phyloP scores from a whole-genome alignment of 768 basidiomycete genomes.

The Daedalea quercina region DNA sequence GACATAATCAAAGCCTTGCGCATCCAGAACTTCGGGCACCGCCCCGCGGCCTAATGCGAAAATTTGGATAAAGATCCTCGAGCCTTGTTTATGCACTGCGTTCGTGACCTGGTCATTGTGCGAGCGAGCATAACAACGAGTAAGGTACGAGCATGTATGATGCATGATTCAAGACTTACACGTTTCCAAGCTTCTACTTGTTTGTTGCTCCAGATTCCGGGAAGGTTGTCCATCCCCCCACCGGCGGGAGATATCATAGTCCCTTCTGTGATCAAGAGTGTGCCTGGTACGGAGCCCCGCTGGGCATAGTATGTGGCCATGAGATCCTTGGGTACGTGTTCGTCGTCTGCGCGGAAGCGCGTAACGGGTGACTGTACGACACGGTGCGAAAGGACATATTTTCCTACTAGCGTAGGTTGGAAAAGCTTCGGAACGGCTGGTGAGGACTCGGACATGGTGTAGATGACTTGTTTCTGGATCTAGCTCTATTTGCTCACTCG shows the following conservation, averaged over 20 bases:
- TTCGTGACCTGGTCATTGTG: too few relatives aligned
- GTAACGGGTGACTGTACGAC: conserved; percentile 48
- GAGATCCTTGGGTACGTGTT: conserved; percentile 29
- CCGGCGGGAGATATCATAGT: conserved; percentile 42
- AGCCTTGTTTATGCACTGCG: too few relatives aligned
- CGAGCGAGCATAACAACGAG: too few relatives aligned
- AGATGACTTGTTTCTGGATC: too few relatives aligned
- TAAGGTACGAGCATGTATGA: too few relatives aligned
- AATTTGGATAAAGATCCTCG: too few relatives aligned
- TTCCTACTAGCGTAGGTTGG: conserved; percentile 38
- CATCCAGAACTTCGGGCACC: too few relatives aligned
- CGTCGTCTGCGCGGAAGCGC: conserved; percentile 28
- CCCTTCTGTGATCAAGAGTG: conserved; percentile 47
- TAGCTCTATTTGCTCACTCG: too few relatives aligned
- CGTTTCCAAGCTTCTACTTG: conserved; percentile 45
- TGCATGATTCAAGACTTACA: conserved; percentile 24
- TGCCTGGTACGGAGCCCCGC: conserved; percentile 37
- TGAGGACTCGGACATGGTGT: too few relatives aligned
- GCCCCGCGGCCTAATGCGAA: too few relatives aligned
- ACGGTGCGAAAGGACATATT: conserved; percentile 35
- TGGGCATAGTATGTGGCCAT: conserved; percentile 40
- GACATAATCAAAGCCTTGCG: too few relatives aligned
- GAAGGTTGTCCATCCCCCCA: conserved; percentile 39
- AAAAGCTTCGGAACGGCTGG: conserved; percentile 29
- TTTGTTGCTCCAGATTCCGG: conserved; percentile 53